Evolutionary conservation across 2,329 filamentous ascomycete genomes (phyloP), one percentile per base, ranked within the genome.

Genomic region (Amauroascus verrucosus): DNA sequence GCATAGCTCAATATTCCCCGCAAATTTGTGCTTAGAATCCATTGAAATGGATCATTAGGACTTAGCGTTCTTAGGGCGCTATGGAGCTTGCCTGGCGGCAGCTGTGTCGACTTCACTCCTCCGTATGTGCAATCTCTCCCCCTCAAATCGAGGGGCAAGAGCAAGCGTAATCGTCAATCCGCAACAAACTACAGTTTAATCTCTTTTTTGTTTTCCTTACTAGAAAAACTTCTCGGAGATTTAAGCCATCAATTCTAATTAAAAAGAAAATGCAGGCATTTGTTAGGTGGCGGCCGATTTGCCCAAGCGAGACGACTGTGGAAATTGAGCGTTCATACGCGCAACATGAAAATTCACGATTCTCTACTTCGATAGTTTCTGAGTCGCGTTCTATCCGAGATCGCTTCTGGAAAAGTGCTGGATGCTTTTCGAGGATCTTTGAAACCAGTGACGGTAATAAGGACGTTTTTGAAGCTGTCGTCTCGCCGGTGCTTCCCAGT

Each of bases 401-500:
- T 41, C 52, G 56, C 18, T 50, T 59, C 1, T 66, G 65, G 65
- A 64, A 60, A 32, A 67, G 65, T 35, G 56, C 47, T 0, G 40
- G 54, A 3, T 54, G 61, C 6, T 65, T 66, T 38, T 54, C 56
- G 6, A 51, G 51, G 5, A 49, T 63, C 1, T 64, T 67, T 48
- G 56, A 60, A 20, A 18, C 54, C 3, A 20, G 50, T 7, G 59
- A 62, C 16, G 56, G 46, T 14, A 67, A 67, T 52, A 50, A 62
- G n/a, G 24, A 52, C 2, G 59, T 71, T 1, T 69, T 66, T 41
- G 56, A 63, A 16, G 48, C 52, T 0, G 57, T 69, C 2, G 66
- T 74, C 2, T 60, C 62, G 13, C 67, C 70, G 3, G 61, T 61
- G 0, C 49, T 73, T 0, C 63, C 67, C 1, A 48, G 58, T 9